These are phyloP conservation scores for Suillus hirtellus DNA, from an alignment of 768 basidiomycete species.

Conservation along the genomic window DNA sequence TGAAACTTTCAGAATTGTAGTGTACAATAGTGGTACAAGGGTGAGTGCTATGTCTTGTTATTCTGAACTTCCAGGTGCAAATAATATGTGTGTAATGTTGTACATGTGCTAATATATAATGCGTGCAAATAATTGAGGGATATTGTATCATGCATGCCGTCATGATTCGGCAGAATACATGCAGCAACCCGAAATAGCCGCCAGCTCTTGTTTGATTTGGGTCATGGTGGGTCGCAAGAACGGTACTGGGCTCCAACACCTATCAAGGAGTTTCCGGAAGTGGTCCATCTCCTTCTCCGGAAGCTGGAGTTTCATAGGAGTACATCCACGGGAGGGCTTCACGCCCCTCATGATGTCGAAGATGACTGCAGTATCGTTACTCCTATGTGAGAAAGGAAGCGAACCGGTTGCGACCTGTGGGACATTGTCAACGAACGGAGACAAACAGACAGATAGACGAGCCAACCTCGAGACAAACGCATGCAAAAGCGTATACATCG, in stretches of 20 bases:
- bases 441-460: background rate
- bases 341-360: slow-evolving; percentile 55
- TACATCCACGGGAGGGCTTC: slow-evolving; percentile 40
- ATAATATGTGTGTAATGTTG: slow-evolving; percentile 2
- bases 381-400: slow-evolving; percentile 52
- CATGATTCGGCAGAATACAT: slow-evolving; percentile 4
- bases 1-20: slow-evolving; percentile 11
- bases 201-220: slow-evolving; percentile 29
- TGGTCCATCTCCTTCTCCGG: slow-evolving; percentile 26
- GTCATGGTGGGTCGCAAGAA: slow-evolving; percentile 45
- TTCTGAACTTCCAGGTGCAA: background rate
- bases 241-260: slow-evolving; percentile 45
- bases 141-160: slow-evolving; percentile 8
- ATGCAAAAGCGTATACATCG: slow-evolving; percentile 63
- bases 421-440: background rate
- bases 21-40: slow-evolving; percentile 12
- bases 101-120: background rate
- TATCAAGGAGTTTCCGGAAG: slow-evolving; percentile 47
- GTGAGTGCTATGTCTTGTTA: background rate
- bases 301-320: slow-evolving; percentile 21
- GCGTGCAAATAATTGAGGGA: slow-evolving; percentile 9
- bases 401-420: slow-evolving; percentile 50
- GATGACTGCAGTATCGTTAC: slow-evolving; percentile 56
- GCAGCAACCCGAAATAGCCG: slow-evolving; percentile 12
- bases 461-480: slow-evolving; percentile 57